Conservation (phyloP, 2,329 filamentous ascomycete genomes). For the Neodidymelliopsis sp. region DNA sequence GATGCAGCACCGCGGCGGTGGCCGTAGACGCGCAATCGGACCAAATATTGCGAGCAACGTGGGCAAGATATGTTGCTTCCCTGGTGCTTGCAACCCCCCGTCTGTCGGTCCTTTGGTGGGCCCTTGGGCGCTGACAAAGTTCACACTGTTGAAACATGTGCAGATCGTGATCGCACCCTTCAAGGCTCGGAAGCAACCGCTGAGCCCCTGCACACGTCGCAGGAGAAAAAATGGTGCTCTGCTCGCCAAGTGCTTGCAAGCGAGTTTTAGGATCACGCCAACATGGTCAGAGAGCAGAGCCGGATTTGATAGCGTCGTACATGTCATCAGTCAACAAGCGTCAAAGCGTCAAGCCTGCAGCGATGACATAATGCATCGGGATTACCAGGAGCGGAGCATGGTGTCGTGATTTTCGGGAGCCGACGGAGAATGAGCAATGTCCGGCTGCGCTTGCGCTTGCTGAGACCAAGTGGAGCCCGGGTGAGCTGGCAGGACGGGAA, state of each 20-base stretch:
- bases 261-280: conserved; percentile 23
- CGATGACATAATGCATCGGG: conserved; percentile 29
- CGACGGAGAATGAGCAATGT: conserved; percentile 13
- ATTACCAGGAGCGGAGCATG: conserved; percentile 16
- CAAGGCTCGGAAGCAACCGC: conserved; percentile 13
- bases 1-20: background rate
- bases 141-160: conserved; percentile 2
- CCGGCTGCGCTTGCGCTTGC: conserved; percentile 8
- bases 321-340: conserved; percentile 18
- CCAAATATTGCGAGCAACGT: conserved; percentile 1
- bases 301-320: conserved; percentile 17
- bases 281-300: conserved; percentile 33
- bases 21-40: background rate
- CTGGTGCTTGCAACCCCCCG: conserved; percentile 9
- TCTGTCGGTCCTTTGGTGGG: conserved; percentile 9
- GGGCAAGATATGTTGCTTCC: conserved; percentile 1
- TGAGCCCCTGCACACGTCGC: conserved; percentile 7
- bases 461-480: conserved; percentile 14
- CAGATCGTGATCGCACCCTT: conserved; percentile 7
- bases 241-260: no score
- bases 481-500: conserved; percentile 15
- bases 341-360: conserved; percentile 12
- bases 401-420: conserved; percentile 27
- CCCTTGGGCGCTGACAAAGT: conserved; percentile 10
- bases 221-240: background rate